A percentile compares a stretch with the other conserved stretches of the same genome.
Evolutionary conservation across 805 yeast species (phyloP).

Genomic region (Brettanomyces sp.): DNA sequence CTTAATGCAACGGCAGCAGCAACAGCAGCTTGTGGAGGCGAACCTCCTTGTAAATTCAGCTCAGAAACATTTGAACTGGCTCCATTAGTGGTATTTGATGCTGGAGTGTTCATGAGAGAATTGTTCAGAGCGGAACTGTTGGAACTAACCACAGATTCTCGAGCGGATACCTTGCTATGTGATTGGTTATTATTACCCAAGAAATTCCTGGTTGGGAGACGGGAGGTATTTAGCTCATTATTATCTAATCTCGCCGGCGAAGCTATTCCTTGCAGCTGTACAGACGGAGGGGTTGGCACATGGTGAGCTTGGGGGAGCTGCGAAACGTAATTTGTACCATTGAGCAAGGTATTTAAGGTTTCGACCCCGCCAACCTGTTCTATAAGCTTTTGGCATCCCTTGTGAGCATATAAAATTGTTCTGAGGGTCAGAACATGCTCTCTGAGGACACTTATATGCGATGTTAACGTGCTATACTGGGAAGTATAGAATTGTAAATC

Average conservation of each 20-base stretch:
- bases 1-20: conserved; percentile 21
- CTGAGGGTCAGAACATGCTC: conserved; percentile 47
- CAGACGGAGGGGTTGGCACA: background rate
- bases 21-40: conserved; percentile 12
- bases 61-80: too few relatives aligned
- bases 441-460: conserved; percentile 47
- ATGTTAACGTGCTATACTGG: conserved; percentile 59
- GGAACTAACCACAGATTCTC: too few relatives aligned
- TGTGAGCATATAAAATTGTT: conserved; percentile 39
- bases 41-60: too few relatives aligned
- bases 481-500: conserved; percentile 62
- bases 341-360: conserved; percentile 32
- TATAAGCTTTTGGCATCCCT: conserved; percentile 34
- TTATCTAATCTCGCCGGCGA: too few relatives aligned
- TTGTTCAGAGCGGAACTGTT: too few relatives aligned
- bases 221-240: too few relatives aligned
- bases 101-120: too few relatives aligned
- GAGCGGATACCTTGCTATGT: too few relatives aligned
- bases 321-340: conserved; percentile 21
- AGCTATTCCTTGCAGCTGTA: background rate
- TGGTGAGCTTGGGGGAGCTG: conserved; percentile 9
- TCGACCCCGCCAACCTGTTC: conserved; percentile 39
- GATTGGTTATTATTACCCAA: too few relatives aligned
- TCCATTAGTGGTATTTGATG: too few relatives aligned
- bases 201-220: too few relatives aligned